phyloP scores from a whole-genome alignment of 371 early-diverging fungal species.

The Zopfochytrium polystomum region DNA sequence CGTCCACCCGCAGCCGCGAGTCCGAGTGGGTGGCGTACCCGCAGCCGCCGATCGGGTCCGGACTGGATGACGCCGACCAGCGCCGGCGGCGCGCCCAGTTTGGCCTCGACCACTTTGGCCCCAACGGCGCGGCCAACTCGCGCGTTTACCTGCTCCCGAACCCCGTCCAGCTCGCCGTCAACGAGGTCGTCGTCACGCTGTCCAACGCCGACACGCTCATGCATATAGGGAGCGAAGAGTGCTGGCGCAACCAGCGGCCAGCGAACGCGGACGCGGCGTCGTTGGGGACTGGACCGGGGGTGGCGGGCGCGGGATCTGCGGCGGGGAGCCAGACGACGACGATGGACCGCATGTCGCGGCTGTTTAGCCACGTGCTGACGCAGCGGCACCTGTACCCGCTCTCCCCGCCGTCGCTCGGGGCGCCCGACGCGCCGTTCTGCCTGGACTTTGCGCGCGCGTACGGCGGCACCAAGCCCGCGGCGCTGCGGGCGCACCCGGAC shows the following conservation, averaged over 20 bases:
- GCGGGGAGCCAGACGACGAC: conserved; percentile 11
- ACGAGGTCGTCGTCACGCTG: conserved; percentile 72
- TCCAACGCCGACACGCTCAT: conserved; percentile 69
- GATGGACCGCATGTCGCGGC: conserved; percentile 63
- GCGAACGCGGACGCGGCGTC: too few species aligned
- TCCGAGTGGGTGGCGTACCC: conserved; percentile 74
- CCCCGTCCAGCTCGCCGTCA: conserved; percentile 75
- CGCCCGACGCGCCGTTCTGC: conserved; percentile 33
- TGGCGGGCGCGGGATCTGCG: neutral
- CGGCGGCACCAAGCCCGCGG: conserved; percentile 31
- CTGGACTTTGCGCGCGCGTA: conserved; percentile 29
- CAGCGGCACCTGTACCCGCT: conserved; percentile 84
- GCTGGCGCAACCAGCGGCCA: conserved; percentile 44
- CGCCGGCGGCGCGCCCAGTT: conserved; percentile 5
- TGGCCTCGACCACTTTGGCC: neutral
- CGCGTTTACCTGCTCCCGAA: conserved; percentile 62
- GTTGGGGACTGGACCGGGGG: neutral
- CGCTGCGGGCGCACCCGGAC: conserved; percentile 70
- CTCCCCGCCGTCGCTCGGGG: conserved; percentile 64
- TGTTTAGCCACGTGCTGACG: conserved; percentile 66
- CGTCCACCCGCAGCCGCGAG: conserved; percentile 69
- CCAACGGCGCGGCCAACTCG: neutral
- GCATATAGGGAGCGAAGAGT: conserved; percentile 63
- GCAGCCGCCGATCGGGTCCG: conserved; percentile 68
- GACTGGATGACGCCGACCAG: conserved; percentile 15